Base-by-base conservation (phyloP, 768 basidiomycete genomes). In the Lentinus brumalis region DNA sequence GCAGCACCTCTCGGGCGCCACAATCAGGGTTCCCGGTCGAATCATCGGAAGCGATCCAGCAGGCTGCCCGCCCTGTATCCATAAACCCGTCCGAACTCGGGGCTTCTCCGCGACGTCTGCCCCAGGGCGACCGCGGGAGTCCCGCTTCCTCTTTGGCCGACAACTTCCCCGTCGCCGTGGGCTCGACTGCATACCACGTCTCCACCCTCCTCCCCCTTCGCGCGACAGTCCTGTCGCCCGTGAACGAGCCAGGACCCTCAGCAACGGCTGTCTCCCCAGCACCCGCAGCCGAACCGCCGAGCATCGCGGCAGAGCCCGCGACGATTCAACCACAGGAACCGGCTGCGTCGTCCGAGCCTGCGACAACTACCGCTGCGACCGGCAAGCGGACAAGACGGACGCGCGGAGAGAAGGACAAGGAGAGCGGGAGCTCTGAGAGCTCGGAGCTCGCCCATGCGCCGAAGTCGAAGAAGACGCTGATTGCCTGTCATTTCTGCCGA, bases 401-500 rank as follows among this genome's bases (percentile, higher is more conserved):
- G 50, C 32, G 32, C 15, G 56, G 42, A 29, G 60, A 58, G 54
- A 45, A 21, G 21, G 52, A 32, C 14, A 49, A 50, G 50, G 46
- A 39, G 60, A 67, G 66, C 53, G 53, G 47, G 38, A 56, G 60
- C 39, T 51, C 60, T 46, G 59, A 59, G 47, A 65, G 64, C 55
- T 61, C 61, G 38, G 62, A 64, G 53, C 57, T 52, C 26, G 53
- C 62, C 38, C 62, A 59, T 26, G 57, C 62, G 57, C 62, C 62
- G 16, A 70, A 67, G 66, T 53, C 51, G 59, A 57, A 61, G 77
- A 88, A 87, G 76, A 83, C 83, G 38, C 75, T 76, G 26, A 80
- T 91, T 39, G 90, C 90, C 59, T 92, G 90, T 75, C 78, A 88
- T 73, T 91, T 91, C 71, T 92, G 90, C 76, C 80, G 90, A 81